Evolutionary conservation across 2,329 filamentous ascomycete species (phyloP), one percentile per base, ranked within the genome.

Genomic region (Fusarium sp.): DNA sequence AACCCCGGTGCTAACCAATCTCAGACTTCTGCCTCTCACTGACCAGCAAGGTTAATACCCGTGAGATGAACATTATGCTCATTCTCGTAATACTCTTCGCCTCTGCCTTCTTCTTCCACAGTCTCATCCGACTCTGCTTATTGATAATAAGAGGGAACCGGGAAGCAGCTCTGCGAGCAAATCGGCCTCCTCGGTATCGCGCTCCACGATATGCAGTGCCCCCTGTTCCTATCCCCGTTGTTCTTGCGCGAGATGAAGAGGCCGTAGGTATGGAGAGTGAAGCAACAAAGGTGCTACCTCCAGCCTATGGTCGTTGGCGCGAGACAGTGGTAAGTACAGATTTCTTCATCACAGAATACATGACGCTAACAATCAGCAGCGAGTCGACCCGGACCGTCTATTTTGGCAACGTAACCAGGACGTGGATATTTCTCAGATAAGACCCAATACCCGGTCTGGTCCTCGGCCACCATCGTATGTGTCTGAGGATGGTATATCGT

Each of bases 291-390:
- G 68, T 84, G 20, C 87, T 89, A 10, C 94, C 94, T 6, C 94
- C 94, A 0, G 93, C 93, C 3, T 97, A 97, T 75, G 94, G 94
- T 0, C 81, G 93, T 1, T 96, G 93, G 92, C 85, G 93, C 52
- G 89, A 90, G 77, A 95, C 91, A 73, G 92, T 96, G 78, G 90
- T 92, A 85, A 78, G 90, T 88, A 47, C 3, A 30, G 25, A 20
- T 13, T 43, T 3, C 7, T 7, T 8, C 4, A 19, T 7, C 4
- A 17, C 25, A 39, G 30, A 10, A 17, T 2, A 23, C 14, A 23
- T 15, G 7, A 19, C 19, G 39, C 67, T 74, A 50, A 67, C n/a
- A 7, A 7, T 48, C 22, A 39, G 27, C 71, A 92, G 87, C 85
- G 92, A 47, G 90, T 94, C 32, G 91, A 97, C 73, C 93, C 93